These are phyloP conservation scores for Carex littledalei DNA, from an alignment of 176 grass and related monocot genomes.

Conservation along the genomic window DNA sequence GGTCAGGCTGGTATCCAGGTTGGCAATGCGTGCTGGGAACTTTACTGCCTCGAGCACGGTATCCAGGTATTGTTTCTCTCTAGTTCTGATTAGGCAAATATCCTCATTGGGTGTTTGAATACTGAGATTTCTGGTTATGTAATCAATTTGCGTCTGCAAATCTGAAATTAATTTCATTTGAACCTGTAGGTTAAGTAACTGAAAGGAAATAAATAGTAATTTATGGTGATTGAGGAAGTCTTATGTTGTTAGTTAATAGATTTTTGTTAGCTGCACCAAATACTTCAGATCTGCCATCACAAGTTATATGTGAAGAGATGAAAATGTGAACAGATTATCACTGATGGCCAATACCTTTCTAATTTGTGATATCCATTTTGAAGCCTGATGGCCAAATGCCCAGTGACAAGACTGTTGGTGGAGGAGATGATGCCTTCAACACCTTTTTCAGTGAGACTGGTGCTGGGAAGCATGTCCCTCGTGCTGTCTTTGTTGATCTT, in stretches of 20 bases:
- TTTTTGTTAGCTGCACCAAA: not conserved
- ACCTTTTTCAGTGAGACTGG: conserved; percentile 79
- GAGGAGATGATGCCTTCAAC: conserved; percentile 61
- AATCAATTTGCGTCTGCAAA: not conserved
- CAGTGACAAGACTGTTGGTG: conserved; percentile 47
- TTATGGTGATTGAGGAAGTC: not conserved
- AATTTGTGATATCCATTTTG: not conserved
- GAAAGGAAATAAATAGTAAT: too few species aligned
- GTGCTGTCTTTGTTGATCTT: conserved; percentile 73
- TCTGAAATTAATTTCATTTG: not conserved
- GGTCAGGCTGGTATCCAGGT: conserved; percentile 83
- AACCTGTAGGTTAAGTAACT: not conserved
- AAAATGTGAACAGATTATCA: too few species aligned
- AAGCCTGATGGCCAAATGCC: conserved; percentile 87
- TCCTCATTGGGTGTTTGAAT: not conserved
- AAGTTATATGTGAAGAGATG: too few species aligned
- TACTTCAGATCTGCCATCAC: too few species aligned
- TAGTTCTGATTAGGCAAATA: not conserved
- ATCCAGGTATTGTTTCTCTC: conserved; percentile 45
- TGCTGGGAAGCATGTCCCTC: conserved; percentile 69
- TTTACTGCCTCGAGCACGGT: conserved; percentile 85
- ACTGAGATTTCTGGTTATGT: not conserved
- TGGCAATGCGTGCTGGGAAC: conserved; percentile 84
- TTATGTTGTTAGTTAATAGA: not conserved
- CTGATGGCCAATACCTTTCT: not conserved